Conservation (phyloP, 2,329 filamentous ascomycete species). For the Penicillium glabrum region DNA sequence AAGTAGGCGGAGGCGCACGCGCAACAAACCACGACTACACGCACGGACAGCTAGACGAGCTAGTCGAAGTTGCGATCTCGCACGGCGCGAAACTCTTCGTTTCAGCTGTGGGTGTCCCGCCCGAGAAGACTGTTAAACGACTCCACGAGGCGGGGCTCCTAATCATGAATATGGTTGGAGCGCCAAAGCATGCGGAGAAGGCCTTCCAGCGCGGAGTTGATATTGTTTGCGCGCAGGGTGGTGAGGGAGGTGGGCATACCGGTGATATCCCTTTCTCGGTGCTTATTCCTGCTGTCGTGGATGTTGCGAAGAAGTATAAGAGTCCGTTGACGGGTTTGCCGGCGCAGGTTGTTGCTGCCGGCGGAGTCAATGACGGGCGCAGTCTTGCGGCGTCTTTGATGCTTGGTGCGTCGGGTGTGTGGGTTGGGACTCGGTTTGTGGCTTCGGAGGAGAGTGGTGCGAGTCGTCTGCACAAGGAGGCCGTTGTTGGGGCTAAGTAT, state of each 20-base stretch:
- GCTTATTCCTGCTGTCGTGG: conserved; percentile 81
- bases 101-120: conserved; percentile 83
- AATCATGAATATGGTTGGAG: conserved; percentile 97
- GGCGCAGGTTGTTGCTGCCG: conserved; percentile 83
- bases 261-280: conserved; percentile 84
- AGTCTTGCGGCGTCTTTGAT: conserved; percentile 79
- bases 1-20: conserved; percentile 78
- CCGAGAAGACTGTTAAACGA: conserved; percentile 67
- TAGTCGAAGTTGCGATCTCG: conserved; percentile 82
- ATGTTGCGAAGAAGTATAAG: conserved; percentile 72
- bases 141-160: conserved; percentile 78
- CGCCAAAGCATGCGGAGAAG: conserved; percentile 87
- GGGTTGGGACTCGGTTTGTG: conserved; percentile 93
- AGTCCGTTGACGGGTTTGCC: conserved; percentile 68
- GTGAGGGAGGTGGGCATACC: conserved; percentile 91
- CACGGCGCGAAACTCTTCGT: conserved; percentile 86
- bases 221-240: conserved; percentile 87
- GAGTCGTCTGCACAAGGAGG: conserved; percentile 77
- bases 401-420: conserved; percentile 84
- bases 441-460: conserved; percentile 79
- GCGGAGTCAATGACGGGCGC: conserved; percentile 80
- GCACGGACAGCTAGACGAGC: conserved; percentile 78
- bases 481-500: conserved; percentile 75
- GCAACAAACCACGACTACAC: conserved; percentile 98
- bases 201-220: conserved; percentile 84